Percentiles rank a stretch among this genome's conserved stretches.
Conservation (phyloP, 176 grass and related monocot genomes). For the Oryza nivara region DNA sequence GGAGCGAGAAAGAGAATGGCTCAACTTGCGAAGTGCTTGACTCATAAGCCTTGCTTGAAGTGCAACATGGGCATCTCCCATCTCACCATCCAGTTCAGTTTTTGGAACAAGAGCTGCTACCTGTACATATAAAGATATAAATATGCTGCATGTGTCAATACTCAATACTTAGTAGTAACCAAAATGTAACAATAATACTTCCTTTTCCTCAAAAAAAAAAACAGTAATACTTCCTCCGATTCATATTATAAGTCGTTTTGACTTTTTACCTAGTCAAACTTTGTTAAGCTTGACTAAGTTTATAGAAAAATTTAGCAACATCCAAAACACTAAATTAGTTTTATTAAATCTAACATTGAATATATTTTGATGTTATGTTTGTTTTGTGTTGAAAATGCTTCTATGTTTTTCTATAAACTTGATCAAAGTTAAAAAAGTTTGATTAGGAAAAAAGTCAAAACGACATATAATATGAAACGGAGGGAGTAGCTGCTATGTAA, state of each 20-base stretch:
- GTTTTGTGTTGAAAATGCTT: too few species aligned
- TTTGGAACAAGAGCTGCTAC: slow-evolving; percentile 81
- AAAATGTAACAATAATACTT: neutral
- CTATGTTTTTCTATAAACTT: too few species aligned
- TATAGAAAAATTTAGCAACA: too few species aligned
- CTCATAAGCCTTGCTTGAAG: slow-evolving; percentile 85
- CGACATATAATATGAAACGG: too few species aligned
- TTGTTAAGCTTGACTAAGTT: too few species aligned
- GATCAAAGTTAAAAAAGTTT: too few species aligned
- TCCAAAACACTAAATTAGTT: too few species aligned
- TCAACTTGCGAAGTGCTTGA: slow-evolving; percentile 78
- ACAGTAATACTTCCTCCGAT: neutral
- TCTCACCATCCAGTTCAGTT: slow-evolving; percentile 77
- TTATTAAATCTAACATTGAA: too few species aligned
- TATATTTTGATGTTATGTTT: too few species aligned
- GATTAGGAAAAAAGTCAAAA: too few species aligned
- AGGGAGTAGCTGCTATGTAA: neutral
- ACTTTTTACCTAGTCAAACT: too few species aligned
- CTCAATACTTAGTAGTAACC: neutral
- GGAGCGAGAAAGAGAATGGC: slow-evolving; percentile 65
- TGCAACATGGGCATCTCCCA: slow-evolving; percentile 80
- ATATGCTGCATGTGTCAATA: neutral
- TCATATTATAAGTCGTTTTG: too few species aligned
- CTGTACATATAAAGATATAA: slow-evolving; percentile 33
- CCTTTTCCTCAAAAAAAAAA: neutral